Conservation (phyloP, 176 grass and related monocot genomes). For the Themeda triandra region DNA sequence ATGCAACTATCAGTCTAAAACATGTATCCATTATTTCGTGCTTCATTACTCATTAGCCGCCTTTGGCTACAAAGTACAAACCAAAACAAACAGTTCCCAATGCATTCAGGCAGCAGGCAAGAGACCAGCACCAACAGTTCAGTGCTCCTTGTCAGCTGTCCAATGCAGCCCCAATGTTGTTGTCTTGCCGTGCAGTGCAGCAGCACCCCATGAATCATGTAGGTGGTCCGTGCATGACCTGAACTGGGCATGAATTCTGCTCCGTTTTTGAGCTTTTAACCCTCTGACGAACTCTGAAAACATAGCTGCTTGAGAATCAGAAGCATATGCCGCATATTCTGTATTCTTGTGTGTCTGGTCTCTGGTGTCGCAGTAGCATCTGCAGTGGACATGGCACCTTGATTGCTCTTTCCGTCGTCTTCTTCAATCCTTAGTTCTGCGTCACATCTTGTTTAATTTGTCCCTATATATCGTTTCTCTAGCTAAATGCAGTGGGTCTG, state of each 20-base stretch:
- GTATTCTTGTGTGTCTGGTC: constrained; percentile 32
- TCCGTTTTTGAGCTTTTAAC: neutral
- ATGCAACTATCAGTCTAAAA: constrained; percentile 1
- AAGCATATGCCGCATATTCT: constrained; percentile 13
- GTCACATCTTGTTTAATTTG: neutral
- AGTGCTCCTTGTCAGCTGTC: constrained; percentile 32
- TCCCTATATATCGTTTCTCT: neutral
- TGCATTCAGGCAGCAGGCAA: neutral
- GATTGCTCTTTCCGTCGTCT: constrained; percentile 32
- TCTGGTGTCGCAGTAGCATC: constrained; percentile 11
- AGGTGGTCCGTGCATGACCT: constrained; percentile 37
- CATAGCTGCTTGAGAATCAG: constrained; percentile 3
- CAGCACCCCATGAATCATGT: constrained; percentile 1
- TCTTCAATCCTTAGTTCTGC: constrained; percentile 5
- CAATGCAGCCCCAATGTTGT: neutral
- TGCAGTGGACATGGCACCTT: constrained; percentile 16
- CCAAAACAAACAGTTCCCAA: constrained; percentile 16
- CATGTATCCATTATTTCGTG: neutral
- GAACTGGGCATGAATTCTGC: constrained; percentile 15
- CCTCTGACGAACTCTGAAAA: constrained; percentile 19
- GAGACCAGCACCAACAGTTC: constrained; percentile 31
- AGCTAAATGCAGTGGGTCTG: neutral
- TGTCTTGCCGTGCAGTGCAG: constrained; percentile 12
- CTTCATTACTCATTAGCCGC: neutral
- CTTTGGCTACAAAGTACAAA: constrained; percentile 1